Conservation (phyloP, 352 stramenopile genomes). For the Globisporangium solare region DNA sequence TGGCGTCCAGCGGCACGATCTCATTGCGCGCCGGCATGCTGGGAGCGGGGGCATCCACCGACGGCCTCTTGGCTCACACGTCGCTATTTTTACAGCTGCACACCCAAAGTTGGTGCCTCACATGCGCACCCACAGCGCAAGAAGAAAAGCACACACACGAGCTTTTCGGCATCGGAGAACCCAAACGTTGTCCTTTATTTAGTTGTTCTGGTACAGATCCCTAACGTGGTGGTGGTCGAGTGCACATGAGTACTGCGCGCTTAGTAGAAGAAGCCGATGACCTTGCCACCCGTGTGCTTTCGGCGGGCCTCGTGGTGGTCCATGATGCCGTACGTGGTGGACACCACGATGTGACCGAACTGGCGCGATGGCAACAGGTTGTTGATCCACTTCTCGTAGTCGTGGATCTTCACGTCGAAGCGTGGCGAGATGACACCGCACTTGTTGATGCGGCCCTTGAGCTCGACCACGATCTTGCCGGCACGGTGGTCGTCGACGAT, state of each 20-base stretch:
- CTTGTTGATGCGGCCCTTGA: constrained; percentile 99
- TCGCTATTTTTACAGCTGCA: too few species aligned
- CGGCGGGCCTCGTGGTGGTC: constrained; percentile 93
- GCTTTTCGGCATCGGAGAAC: too few species aligned
- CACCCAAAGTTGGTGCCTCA: too few species aligned
- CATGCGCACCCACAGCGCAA: too few species aligned
- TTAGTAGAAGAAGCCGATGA: constrained; percentile 99
- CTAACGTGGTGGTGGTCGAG: constrained; percentile 6
- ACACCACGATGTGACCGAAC: constrained; percentile 98
- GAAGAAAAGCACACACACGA: too few species aligned
- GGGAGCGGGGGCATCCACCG: not conserved
- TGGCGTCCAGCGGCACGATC: constrained; percentile 42
- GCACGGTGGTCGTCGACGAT: constrained; percentile 99
- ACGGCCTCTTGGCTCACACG: too few species aligned
- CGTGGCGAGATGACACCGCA: constrained; percentile 99
- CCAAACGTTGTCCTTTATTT: constrained; percentile 9
- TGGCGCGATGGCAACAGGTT: constrained; percentile 98
- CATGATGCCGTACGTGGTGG: constrained; percentile 90
- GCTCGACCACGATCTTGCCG: constrained; percentile 98
- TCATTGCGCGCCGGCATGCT: constrained; percentile 59
- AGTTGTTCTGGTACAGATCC: constrained; percentile 13
- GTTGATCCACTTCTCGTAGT: constrained; percentile 99
- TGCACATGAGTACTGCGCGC: not conserved
- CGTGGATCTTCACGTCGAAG: constrained; percentile 96
- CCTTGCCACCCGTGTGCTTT: constrained; percentile 99